These are phyloP conservation scores for Aspergillus novofumigatus DNA, from an alignment of 2,329 filamentous ascomycete species.

Conservation along the genomic window DNA sequence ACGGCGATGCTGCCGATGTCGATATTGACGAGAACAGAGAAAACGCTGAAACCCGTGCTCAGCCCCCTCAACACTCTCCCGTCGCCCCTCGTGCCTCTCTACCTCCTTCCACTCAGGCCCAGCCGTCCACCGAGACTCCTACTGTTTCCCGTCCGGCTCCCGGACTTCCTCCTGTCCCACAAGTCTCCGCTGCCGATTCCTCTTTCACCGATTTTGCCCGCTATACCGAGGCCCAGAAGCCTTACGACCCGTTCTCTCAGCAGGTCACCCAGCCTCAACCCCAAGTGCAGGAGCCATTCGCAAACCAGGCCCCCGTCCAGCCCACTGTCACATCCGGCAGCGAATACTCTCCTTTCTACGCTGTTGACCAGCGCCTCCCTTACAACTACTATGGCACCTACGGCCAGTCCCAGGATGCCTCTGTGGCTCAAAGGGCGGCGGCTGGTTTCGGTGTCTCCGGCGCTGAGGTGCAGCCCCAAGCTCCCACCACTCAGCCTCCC, in stretches of 20 bases:
- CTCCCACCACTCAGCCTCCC: slow-evolving; percentile 68
- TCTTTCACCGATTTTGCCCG: slow-evolving; percentile 50
- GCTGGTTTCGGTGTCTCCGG: slow-evolving; percentile 66
- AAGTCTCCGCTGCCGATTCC: slow-evolving; percentile 48
- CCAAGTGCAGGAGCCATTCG: slow-evolving; percentile 58
- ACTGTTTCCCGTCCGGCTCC: slow-evolving; percentile 58
- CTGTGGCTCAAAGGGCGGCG: slow-evolving; percentile 67
- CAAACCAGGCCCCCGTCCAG: slow-evolving; percentile 54
- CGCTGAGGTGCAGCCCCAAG: slow-evolving; percentile 55
- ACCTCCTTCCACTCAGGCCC: slow-evolving; percentile 58
- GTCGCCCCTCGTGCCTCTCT: slow-evolving; percentile 81
- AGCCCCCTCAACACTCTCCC: slow-evolving; percentile 90
- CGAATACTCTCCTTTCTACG: slow-evolving; percentile 85
- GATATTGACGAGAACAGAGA: slow-evolving; percentile 94
- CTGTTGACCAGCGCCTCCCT: slow-evolving; percentile 67
- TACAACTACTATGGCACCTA: slow-evolving; percentile 70
- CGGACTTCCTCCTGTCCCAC: slow-evolving; percentile 57
- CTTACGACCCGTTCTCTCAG: slow-evolving; percentile 81
- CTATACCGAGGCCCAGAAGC: slow-evolving; percentile 64
- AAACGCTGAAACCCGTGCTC: slow-evolving; percentile 88
- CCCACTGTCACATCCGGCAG: slow-evolving; percentile 55
- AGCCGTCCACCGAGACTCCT: slow-evolving; percentile 32
- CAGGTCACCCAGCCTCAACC: slow-evolving; percentile 61
- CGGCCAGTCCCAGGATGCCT: slow-evolving; percentile 68
- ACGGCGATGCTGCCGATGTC: slow-evolving; percentile 53